These are phyloP conservation scores for Beta lomatogona DNA, from an alignment of 179 eudicot genomes.

Conservation along the genomic window DNA sequence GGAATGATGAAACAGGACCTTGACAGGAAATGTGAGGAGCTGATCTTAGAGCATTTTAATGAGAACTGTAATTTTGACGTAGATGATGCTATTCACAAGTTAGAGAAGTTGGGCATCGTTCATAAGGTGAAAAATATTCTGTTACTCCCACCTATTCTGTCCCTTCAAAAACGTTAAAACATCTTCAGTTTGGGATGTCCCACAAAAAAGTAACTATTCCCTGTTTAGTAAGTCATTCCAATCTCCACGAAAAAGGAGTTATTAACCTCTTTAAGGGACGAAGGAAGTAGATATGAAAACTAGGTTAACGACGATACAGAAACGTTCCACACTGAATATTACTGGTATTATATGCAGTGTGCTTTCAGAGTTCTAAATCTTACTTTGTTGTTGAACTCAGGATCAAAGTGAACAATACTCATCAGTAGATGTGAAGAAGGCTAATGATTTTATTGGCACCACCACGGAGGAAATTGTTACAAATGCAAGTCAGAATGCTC, in stretches of 20 bases:
- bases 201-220: no score
- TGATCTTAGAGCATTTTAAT: constrained; percentile 34
- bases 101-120: constrained; percentile 40
- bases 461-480: constrained; percentile 90
- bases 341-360: no score
- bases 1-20: constrained; percentile 34
- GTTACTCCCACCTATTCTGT: not conserved
- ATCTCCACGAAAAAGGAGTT: no score
- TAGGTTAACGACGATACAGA: no score
- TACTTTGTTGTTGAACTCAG: constrained; percentile 33
- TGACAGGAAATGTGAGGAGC: constrained; percentile 39
- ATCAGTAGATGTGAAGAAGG: constrained; percentile 71
- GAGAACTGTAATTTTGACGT: constrained; percentile 46
- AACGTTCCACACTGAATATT: not conserved
- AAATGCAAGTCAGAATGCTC: constrained; percentile 49
- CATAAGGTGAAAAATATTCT: constrained; percentile 23
- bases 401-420: constrained; percentile 64
- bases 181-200: no score
- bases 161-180: no score
- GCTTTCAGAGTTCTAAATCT: not conserved
- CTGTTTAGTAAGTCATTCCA: no score
- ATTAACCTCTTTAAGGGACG: no score
- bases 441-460: constrained; percentile 85
- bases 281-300: no score
- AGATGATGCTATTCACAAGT: constrained; percentile 44